Evolutionary conservation across 2,329 filamentous ascomycete genomes (phyloP).

Genomic region (Plectosphaerella sp.): DNA sequence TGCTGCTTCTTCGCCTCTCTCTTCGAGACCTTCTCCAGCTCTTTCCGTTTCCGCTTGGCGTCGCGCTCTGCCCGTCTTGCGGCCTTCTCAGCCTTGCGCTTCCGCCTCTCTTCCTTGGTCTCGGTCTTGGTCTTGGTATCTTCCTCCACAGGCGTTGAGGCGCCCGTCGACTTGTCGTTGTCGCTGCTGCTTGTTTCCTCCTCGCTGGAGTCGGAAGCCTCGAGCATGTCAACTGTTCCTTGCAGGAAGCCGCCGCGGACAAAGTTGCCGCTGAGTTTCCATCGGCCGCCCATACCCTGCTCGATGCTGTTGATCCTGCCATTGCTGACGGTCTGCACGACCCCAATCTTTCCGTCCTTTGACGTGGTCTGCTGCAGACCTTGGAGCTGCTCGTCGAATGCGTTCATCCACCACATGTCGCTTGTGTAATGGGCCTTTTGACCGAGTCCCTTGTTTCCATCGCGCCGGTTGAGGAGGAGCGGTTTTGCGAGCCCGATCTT

Average conservation of each 20-base stretch:
- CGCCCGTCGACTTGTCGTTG: slow-evolving; percentile 12
- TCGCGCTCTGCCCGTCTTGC: slow-evolving; percentile 29
- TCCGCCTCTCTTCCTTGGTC: slow-evolving; percentile 23
- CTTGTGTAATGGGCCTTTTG: slow-evolving; percentile 63
- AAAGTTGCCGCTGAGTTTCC: slow-evolving; percentile 77
- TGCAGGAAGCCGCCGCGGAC: slow-evolving; percentile 74
- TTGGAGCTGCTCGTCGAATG: slow-evolving; percentile 87
- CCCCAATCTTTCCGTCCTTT: slow-evolving; percentile 48
- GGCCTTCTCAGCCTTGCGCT: slow-evolving; percentile 21
- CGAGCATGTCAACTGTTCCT: slow-evolving; percentile 53
- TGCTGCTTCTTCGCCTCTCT: slow-evolving; percentile 23
- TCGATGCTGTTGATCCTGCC: slow-evolving; percentile 53
- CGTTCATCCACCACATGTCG: slow-evolving; percentile 96
- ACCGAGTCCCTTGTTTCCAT: slow-evolving; percentile 76
- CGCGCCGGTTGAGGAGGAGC: slow-evolving; percentile 76
- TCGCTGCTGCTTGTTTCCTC: slow-evolving; percentile 1
- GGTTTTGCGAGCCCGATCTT: slow-evolving; percentile 76
- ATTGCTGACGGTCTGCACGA: slow-evolving; percentile 52
- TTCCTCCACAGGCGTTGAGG: slow-evolving; percentile 12
- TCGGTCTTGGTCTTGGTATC: slow-evolving; percentile 13
- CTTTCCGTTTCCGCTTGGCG: slow-evolving; percentile 22
- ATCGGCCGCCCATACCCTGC: slow-evolving; percentile 46
- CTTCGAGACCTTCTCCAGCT: slow-evolving; percentile 24
- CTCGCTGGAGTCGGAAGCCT: slow-evolving; percentile 1
- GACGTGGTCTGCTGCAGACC: slow-evolving; percentile 64